Conservation (phyloP, 768 basidiomycete species). For the Mycena kentingensis region DNA sequence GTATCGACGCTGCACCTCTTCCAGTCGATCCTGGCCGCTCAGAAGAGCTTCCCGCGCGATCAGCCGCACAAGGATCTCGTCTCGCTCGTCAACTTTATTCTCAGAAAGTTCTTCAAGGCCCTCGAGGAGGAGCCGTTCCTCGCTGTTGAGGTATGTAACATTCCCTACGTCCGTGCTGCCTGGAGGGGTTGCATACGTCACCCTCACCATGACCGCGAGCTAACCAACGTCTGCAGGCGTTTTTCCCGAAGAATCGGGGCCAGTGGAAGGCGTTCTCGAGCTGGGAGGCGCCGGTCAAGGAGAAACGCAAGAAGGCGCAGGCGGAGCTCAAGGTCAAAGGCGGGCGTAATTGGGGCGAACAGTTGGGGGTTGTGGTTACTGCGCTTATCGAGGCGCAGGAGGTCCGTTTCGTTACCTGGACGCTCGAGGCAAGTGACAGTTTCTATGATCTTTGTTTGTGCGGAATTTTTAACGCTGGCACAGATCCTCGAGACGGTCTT, state of each 20-base stretch:
- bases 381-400: constrained; percentile 58
- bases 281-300: constrained; percentile 61
- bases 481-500: constrained; percentile 16
- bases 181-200: constrained; percentile 4
- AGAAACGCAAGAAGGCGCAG: constrained; percentile 31
- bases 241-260: constrained; percentile 87
- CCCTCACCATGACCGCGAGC: too few species aligned
- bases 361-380: constrained; percentile 67
- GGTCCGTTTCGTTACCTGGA: constrained; percentile 57
- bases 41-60: constrained; percentile 75
- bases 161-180: constrained; percentile 4
- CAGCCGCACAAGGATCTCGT: constrained; percentile 83
- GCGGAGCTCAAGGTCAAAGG: constrained; percentile 65
- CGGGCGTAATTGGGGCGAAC: constrained; percentile 67
- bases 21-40: constrained; percentile 81
- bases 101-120: constrained; percentile 94
- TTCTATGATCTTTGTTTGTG: background rate
- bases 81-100: constrained; percentile 79
- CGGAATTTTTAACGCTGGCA: background rate
- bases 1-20: constrained; percentile 89
- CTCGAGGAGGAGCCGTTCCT: constrained; percentile 83
- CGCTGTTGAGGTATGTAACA: constrained; percentile 74
- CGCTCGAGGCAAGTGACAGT: constrained; percentile 54
- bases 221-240: constrained; percentile 52
- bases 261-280: constrained; percentile 86